A percentile compares a stretch with the other conserved stretches of the same genome.
Evolutionary conservation across 2,329 filamentous ascomycete genomes (phyloP).

Genomic region (Ophiostoma montium): DNA sequence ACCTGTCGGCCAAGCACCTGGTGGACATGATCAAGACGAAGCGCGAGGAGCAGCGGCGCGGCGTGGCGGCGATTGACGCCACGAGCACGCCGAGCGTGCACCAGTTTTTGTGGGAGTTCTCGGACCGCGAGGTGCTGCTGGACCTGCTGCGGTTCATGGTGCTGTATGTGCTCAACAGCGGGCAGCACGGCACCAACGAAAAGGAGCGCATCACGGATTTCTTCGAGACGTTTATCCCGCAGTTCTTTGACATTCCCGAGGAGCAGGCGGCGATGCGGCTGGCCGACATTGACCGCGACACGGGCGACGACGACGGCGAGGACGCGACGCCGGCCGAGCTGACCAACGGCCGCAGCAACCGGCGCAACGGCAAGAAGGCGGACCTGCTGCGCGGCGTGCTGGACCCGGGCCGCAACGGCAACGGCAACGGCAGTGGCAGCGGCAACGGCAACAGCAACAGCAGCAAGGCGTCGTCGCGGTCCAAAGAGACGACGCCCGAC

Average conservation of each 20-base stretch:
- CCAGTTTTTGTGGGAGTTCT: constrained; percentile 65
- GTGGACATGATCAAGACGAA: constrained; percentile 84
- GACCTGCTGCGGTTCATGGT: constrained; percentile 49
- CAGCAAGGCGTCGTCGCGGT: constrained; percentile 56
- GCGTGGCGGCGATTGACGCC: constrained; percentile 38
- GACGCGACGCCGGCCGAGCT: constrained; percentile 58
- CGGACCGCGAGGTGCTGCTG: constrained; percentile 53
- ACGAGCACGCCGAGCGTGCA: constrained; percentile 38
- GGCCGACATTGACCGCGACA: constrained; percentile 53
- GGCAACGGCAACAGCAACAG: constrained; percentile 54
- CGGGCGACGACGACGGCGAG: constrained; percentile 65
- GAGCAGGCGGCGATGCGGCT: constrained; percentile 54
- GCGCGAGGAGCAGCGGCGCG: constrained; percentile 74
- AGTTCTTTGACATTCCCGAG: constrained; percentile 63
- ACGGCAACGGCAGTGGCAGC: constrained; percentile 24
- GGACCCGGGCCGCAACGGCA: constrained; percentile 60
- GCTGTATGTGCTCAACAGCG: constrained; percentile 51
- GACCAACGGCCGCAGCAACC: constrained; percentile 47
- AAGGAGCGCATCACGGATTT: constrained; percentile 63
- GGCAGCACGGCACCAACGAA: constrained; percentile 56
- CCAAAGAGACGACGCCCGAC: constrained; percentile 82
- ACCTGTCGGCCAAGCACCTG: constrained; percentile 79
- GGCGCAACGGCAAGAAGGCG: constrained; percentile 62
- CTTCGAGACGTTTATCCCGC: constrained; percentile 60
- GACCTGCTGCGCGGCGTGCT: constrained; percentile 77